Percentiles rank a stretch among this genome's conserved stretches.
Conservation (phyloP, 2,329 filamentous ascomycete species). For the Colletotrichum liaoningense region DNA sequence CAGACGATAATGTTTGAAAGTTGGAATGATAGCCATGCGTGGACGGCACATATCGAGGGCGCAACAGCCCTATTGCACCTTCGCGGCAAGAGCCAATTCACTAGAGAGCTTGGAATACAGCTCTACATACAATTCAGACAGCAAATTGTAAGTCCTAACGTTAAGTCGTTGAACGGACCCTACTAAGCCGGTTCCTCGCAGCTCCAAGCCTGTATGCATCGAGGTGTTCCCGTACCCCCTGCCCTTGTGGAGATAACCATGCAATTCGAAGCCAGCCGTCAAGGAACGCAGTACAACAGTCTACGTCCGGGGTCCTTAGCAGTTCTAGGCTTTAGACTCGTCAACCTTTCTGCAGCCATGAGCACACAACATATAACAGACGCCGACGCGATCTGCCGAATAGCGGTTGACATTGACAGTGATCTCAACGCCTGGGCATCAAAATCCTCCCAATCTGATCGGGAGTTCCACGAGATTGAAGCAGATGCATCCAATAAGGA, state of each 20-base stretch:
- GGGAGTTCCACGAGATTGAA: background rate
- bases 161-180: background rate
- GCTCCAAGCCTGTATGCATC: slow-evolving; percentile 38
- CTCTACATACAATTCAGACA: slow-evolving; percentile 40
- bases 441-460: background rate
- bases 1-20: slow-evolving; percentile 36
- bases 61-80: slow-evolving; percentile 40
- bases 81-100: slow-evolving; percentile 40
- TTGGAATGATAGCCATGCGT: slow-evolving; percentile 36
- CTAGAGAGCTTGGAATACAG: slow-evolving; percentile 37
- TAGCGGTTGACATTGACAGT: slow-evolving; percentile 9
- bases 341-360: slow-evolving; percentile 38
- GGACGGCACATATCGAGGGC: slow-evolving; percentile 40
- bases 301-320: slow-evolving; percentile 22
- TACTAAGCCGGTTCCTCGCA: background rate
- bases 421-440: background rate
- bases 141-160: slow-evolving; percentile 40
- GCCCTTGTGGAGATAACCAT: slow-evolving; percentile 11
- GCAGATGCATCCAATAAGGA: background rate
- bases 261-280: slow-evolving; percentile 9
- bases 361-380: slow-evolving; percentile 35
- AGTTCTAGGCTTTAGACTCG: slow-evolving; percentile 35
- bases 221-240: slow-evolving; percentile 31
- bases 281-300: background rate
- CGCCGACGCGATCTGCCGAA: slow-evolving; percentile 18